Conservation (phyloP, 2,329 filamentous ascomycete species). For the Penicillium sp. region DNA sequence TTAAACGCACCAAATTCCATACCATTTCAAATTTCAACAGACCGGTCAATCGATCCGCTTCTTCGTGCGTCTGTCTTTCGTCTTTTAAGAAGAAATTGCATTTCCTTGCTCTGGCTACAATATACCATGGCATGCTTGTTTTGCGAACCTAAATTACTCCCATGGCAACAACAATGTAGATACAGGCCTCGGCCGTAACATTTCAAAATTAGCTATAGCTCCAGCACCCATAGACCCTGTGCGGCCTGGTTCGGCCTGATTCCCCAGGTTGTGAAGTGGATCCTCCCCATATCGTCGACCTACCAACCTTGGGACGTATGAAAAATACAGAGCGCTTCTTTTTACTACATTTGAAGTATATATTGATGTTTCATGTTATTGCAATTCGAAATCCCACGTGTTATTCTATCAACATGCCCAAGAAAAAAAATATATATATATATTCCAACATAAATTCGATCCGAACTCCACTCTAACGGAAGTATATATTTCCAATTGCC, state of each 20-base stretch:
- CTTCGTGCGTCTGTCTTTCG: slow-evolving; percentile 11
- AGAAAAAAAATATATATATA: background rate
- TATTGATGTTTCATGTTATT: background rate
- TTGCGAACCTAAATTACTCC: background rate
- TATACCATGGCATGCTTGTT: slow-evolving; percentile 19
- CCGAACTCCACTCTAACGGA: slow-evolving; percentile 3
- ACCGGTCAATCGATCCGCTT: slow-evolving; percentile 18
- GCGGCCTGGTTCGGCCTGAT: background rate
- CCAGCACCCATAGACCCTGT: background rate
- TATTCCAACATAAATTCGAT: background rate
- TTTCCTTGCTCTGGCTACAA: slow-evolving; percentile 24
- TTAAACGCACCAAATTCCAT: slow-evolving; percentile 37
- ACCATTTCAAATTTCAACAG: slow-evolving; percentile 29
- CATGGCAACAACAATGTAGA: background rate
- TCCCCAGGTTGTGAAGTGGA: slow-evolving; percentile 5
- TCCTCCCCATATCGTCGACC: background rate
- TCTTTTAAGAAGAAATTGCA: slow-evolving; percentile 21
- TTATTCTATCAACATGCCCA: background rate
- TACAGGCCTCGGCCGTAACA: background rate
- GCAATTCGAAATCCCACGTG: too few relatives aligned
- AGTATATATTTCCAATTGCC: background rate
- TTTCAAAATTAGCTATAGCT: background rate
- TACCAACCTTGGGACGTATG: too few relatives aligned
- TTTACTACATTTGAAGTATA: background rate
- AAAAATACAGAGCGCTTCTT: background rate